Conservation (phyloP, 306 rosid species). For the Prunus armeniaca region DNA sequence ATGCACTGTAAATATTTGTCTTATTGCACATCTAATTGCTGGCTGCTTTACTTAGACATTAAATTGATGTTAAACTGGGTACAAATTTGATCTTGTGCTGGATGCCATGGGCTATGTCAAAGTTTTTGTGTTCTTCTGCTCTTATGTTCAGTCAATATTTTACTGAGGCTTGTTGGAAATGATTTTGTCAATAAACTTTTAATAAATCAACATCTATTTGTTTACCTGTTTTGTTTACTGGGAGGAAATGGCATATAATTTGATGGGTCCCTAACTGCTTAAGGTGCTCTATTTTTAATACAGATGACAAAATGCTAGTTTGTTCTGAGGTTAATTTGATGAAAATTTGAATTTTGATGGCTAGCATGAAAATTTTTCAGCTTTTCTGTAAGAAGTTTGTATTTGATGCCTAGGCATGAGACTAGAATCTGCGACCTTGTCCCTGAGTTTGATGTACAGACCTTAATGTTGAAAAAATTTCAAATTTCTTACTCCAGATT, state of each 20-base stretch:
- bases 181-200: neutral
- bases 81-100: neutral
- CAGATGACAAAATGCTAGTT: neutral
- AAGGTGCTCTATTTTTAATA: neutral
- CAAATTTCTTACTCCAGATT: neutral
- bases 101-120: neutral
- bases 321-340: neutral
- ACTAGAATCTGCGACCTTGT: neutral
- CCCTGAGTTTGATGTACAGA: neutral
- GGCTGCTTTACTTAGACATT: slow-evolving; percentile 17
- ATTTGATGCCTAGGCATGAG: neutral
- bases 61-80: slow-evolving; percentile 7
- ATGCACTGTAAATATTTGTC: slow-evolving; percentile 61
- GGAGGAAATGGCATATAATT: neutral
- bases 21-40: slow-evolving; percentile 10
- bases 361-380: neutral
- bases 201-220: neutral
- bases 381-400: neutral
- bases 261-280: neutral
- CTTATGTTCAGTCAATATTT: neutral
- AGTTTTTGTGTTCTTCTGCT: neutral
- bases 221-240: neutral
- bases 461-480: neutral
- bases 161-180: neutral
- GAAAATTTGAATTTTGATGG: neutral